phyloP scores from a whole-genome alignment of 345 rosid species.

The Camelina neglecta region DNA sequence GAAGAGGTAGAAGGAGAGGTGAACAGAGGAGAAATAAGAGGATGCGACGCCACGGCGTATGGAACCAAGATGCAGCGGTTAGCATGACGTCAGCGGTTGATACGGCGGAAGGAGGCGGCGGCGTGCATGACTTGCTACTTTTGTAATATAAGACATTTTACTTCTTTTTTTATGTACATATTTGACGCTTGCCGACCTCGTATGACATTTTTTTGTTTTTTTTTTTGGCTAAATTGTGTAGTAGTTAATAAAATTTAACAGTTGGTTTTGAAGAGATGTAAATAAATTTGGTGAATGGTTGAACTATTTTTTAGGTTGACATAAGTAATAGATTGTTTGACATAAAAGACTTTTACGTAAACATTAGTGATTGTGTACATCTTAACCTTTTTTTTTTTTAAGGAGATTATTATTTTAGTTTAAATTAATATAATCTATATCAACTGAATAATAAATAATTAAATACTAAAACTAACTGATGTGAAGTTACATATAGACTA shows the following conservation, averaged over 20 bases:
- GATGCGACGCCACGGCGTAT: constrained; percentile 54
- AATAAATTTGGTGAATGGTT: too few relatives aligned
- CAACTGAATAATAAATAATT: too few relatives aligned
- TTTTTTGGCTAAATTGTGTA: not conserved
- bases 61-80: constrained; percentile 51
- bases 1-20: constrained; percentile 62
- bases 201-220: constrained; percentile 11
- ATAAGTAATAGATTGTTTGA: too few relatives aligned
- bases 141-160: too few relatives aligned
- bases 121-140: not conserved
- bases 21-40: constrained; percentile 58
- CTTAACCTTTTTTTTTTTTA: too few relatives aligned
- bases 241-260: not conserved
- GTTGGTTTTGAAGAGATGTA: not conserved
- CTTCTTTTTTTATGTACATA: not conserved
- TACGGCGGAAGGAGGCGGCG: constrained; percentile 5
- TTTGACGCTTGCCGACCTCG: constrained; percentile 5
- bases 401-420: too few relatives aligned
- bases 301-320: too few relatives aligned
- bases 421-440: too few relatives aligned
- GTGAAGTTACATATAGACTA: too few relatives aligned
- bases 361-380: too few relatives aligned
- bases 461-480: too few relatives aligned
- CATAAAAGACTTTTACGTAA: too few relatives aligned
- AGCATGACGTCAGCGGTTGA: constrained; percentile 47